A percentile compares a stretch with the other conserved stretches of the same genome.
Conservation (phyloP, 352 stramenopile species). For the Phytophthora palmivora region DNA sequence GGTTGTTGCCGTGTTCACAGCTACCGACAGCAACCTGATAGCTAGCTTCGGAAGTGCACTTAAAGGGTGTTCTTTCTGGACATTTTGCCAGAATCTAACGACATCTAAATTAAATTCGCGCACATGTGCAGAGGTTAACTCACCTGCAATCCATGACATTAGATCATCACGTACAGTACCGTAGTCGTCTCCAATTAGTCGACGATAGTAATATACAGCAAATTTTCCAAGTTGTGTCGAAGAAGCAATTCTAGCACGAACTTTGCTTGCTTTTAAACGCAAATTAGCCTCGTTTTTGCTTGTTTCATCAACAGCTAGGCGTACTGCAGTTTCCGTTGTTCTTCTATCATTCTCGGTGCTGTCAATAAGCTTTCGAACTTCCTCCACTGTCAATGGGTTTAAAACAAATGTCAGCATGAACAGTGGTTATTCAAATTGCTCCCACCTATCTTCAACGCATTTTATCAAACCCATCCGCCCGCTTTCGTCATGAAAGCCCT, state of each 20-base stretch:
- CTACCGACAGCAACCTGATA: too few species aligned
- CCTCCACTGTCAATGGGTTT: not conserved
- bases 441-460: slow-evolving; percentile 1
- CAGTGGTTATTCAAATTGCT: slow-evolving; percentile 2
- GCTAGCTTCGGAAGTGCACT: too few species aligned
- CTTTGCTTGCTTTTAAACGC: not conserved
- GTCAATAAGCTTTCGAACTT: not conserved
- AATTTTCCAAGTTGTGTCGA: too few species aligned
- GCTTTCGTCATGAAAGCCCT: not conserved
- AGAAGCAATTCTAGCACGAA: too few species aligned
- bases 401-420: slow-evolving; percentile 1
- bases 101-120: not conserved
- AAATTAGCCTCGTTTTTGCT: too few species aligned
- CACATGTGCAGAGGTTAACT: not conserved
- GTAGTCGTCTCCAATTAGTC: not conserved
- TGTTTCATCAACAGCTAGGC: too few species aligned
- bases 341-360: too few species aligned
- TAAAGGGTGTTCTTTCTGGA: too few species aligned
- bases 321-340: too few species aligned
- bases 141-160: not conserved
- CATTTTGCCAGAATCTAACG: not conserved
- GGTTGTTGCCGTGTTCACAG: too few species aligned
- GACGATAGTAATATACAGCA: slow-evolving; percentile 6
- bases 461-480: not conserved
- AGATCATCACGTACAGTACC: not conserved